phyloP scores from a whole-genome alignment of 2,329 filamentous ascomycete species.

The Xylariaceae sp. region DNA sequence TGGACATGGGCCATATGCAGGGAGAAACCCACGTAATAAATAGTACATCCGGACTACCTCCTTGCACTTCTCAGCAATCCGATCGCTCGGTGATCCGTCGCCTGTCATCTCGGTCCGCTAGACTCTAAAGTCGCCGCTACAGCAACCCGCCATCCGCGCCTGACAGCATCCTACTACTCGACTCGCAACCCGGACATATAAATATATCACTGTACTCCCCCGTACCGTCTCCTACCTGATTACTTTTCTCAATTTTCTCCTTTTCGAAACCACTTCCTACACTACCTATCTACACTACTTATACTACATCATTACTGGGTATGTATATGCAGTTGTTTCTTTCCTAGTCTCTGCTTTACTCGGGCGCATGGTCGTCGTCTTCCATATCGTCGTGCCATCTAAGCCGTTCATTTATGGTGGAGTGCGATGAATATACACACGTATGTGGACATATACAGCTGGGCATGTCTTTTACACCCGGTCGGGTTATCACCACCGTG shows the following conservation, averaged over 20 bases:
- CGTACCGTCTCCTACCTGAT: too few species aligned
- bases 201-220: not conserved
- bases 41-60: too few species aligned
- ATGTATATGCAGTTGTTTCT: not conserved
- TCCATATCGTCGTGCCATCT: not conserved
- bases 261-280: too few species aligned
- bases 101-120: not conserved
- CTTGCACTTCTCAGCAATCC: not conserved
- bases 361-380: too few species aligned
- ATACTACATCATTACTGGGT: too few species aligned
- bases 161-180: not conserved
- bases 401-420: not conserved
- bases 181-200: not conserved
- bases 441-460: not conserved
- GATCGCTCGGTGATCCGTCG: not conserved
- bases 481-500: not conserved
- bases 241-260: too few species aligned
- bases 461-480: not conserved
- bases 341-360: not conserved
- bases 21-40: not conserved
- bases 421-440: not conserved
- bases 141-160: slow-evolving; percentile 10
- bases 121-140: not conserved
- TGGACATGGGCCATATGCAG: not conserved
- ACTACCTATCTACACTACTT: too few species aligned